Base-by-base conservation (phyloP, 2,329 filamentous ascomycete species). In the Nemania bipapillata region DNA sequence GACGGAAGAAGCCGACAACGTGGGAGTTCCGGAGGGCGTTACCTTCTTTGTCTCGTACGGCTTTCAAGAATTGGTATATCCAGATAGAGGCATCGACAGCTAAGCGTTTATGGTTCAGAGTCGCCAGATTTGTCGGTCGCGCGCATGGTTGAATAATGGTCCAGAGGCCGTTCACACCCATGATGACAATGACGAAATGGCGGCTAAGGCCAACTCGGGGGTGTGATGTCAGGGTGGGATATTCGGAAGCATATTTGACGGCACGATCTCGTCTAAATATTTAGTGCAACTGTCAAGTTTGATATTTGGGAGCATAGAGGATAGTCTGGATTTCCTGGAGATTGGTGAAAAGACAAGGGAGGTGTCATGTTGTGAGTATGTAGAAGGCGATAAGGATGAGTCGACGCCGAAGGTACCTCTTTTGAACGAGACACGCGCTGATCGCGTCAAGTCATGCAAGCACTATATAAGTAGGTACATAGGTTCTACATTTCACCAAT, bases 31-130 rank as follows among this genome's bases (percentile, higher is more conserved):
- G 93, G 60, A 99, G 86, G 0, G 96, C 96, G 78, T 99, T 97
- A 62, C 96, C 96, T 81, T 99, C 96, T 77, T 98, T 97, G 82
- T 99, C 96, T 75, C 96, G 94, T 11, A 99, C 96, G 9, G 96
- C 96, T 83, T 99, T 99, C 75, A 99, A 89, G 77, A 99, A 99
- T 79, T 99, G 96, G 85, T 99, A 99, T 75, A 99, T 98, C 96
- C 96, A 99, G 79, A 99, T 99, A 12, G 94, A 97, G 66, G 96
- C 96, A 82, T 99, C 96, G 73, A 99, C 93, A 54, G 96, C 96
- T 57, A 99, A 91, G 17, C 96, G 93, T 82, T 97, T 97, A 74
- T 92, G 93, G 80, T 98, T 98, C 69, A 99, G 89, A 15, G 95
- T 97, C 75, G 96, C 94, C 75, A 99, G 91, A 80, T 97, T 97